phyloP scores from a whole-genome alignment of 1,284 basidiomycete species.

The Boletus albobrunnescens region DNA sequence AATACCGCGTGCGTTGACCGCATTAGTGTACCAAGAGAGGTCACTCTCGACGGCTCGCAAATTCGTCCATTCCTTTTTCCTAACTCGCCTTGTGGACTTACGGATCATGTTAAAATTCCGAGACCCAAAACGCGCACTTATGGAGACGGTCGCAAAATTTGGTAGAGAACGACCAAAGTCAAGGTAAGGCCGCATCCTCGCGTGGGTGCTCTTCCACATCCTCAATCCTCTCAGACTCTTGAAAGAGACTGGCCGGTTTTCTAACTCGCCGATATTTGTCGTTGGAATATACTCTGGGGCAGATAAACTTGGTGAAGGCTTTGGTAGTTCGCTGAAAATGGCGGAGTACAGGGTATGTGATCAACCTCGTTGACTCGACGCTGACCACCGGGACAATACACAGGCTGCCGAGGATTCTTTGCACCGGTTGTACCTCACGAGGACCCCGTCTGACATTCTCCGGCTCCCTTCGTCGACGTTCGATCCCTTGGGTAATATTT shows the following conservation, averaged over 20 bases:
- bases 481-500: slow-evolving; percentile 31
- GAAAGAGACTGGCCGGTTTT: slow-evolving; percentile 88
- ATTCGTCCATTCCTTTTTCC: slow-evolving; percentile 85
- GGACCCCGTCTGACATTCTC: slow-evolving; percentile 60
- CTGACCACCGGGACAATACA: neutral
- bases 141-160: slow-evolving; percentile 75
- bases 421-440: slow-evolving; percentile 76
- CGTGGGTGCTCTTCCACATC: neutral
- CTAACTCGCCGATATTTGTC: slow-evolving; percentile 88
- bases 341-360: slow-evolving; percentile 82
- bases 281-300: slow-evolving; percentile 90
- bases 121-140: slow-evolving; percentile 78
- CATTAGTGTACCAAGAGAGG: slow-evolving; percentile 73
- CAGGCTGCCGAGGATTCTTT: slow-evolving; percentile 85
- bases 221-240: slow-evolving; percentile 51
- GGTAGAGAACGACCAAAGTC: slow-evolving; percentile 72
- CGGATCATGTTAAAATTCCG: slow-evolving; percentile 84
- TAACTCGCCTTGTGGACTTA: slow-evolving; percentile 79
- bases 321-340: slow-evolving; percentile 91
- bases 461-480: slow-evolving; percentile 66
- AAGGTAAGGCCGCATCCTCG: slow-evolving; percentile 43
- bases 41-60: slow-evolving; percentile 75
- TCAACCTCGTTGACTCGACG: neutral
- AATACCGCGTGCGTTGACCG: slow-evolving; percentile 71
- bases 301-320: slow-evolving; percentile 91